Base-by-base conservation (phyloP, 169 alveolate species). In the Plasmodium coatneyi region DNA sequence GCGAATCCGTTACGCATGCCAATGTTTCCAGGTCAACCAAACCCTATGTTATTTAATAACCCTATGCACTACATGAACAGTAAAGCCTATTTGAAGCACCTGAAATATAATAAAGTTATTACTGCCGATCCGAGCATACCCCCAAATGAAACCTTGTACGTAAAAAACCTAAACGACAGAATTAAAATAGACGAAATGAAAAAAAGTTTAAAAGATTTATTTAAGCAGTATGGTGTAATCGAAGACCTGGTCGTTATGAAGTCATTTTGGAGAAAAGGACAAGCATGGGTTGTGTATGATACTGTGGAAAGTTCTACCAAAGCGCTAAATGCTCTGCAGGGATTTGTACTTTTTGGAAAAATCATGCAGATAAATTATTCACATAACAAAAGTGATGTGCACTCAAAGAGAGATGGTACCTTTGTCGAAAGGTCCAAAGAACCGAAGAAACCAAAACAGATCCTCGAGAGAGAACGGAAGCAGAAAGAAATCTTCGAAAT, bases 211-310 rank as follows among this genome's bases (percentile, higher is more conserved):
- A 72, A 86, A 54, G 95, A 95, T 39, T 52, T 96, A 84, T 96
- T 96, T 80, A 90, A 89, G 19, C 93, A 90, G 49, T 96, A 82
- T 60, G 98, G 98, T 22, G 93, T 80, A 52, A 92, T 96, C 30
- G 78, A 95, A 74, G 96, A 96, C 49, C 70, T 96, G 54, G 96
- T 96, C 10, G 98, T 97, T 22, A 95, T 96, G 96, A 93, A 95
- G 46, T 96, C 98, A 22, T 96, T 96, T 92, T 96, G 98, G 98
- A 82, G 98, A 71, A 95, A 95, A 54, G 98, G 98, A 14, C 98
- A 96, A 92, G 98, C 98, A 12, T 96, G 98, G 97, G 82, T 96
- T 30, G 96, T 96, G 19, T 96, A 93, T 79, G 96, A 92, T 39
- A 81, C 56, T 10, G 94, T 95, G 7, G 97, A 96, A 12, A 80